A percentile compares a stretch with the other conserved stretches of the same genome.
phyloP scores from a whole-genome alignment of 176 grass and related monocot species.

The Aegilops sharonensis region DNA sequence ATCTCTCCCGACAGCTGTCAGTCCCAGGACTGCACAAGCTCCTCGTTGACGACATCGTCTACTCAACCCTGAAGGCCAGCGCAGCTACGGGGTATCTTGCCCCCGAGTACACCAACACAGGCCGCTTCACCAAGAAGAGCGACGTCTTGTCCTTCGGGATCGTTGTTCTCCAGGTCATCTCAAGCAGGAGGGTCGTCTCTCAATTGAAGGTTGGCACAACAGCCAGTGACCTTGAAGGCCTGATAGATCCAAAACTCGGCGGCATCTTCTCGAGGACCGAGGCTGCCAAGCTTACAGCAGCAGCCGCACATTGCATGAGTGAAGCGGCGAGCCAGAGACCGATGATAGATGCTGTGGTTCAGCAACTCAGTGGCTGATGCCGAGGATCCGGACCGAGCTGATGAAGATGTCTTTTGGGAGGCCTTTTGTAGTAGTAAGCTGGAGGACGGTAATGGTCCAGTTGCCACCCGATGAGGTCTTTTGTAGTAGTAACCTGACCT shows the following conservation, averaged over 20 bases:
- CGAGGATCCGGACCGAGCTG: neutral
- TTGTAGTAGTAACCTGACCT: no score
- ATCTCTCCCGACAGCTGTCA: conserved; percentile 51
- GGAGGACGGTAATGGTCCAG: no score
- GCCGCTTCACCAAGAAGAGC: conserved; percentile 94
- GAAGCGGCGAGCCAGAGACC: conserved; percentile 64
- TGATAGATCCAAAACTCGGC: conserved; percentile 48
- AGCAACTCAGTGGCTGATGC: conserved; percentile 45
- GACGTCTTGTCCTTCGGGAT: conserved; percentile 87
- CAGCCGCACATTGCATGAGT: conserved; percentile 53
- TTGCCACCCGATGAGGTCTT: no score
- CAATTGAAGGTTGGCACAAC: conserved; percentile 33
- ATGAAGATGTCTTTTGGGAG: conserved; percentile 10
- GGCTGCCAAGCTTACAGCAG: conserved; percentile 43
- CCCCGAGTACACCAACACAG: conserved; percentile 60
- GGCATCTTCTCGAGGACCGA: conserved; percentile 59
- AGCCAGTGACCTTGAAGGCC: conserved; percentile 32
- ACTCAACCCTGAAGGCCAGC: conserved; percentile 82
- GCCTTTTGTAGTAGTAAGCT: neutral
- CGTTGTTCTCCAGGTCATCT: conserved; percentile 72
- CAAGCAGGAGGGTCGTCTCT: conserved; percentile 59
- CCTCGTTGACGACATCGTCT: conserved; percentile 74
- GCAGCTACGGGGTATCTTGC: conserved; percentile 95
- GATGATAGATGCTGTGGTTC: conserved; percentile 64
- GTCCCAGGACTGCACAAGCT: conserved; percentile 84